phyloP scores from a whole-genome alignment of 306 rosid genomes.

The Corylus heterophylla region DNA sequence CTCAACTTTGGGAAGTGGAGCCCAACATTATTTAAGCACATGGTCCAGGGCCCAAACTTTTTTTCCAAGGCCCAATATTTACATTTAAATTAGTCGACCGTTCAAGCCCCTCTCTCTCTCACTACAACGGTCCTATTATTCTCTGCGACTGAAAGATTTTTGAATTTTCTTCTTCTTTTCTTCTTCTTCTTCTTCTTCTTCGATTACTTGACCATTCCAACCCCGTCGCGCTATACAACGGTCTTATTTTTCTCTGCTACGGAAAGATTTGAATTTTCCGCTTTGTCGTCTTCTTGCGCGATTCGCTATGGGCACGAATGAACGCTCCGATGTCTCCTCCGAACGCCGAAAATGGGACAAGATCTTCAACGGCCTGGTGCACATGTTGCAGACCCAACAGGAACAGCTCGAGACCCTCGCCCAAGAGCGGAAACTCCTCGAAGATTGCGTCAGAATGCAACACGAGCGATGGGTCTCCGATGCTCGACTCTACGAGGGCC shows the following conservation, averaged over 20 bases:
- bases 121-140: conserved; percentile 21
- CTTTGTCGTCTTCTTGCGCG: conserved; percentile 3
- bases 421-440: conserved; percentile 49
- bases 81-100: too few relatives aligned
- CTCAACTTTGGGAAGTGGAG: too few relatives aligned
- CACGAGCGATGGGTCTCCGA: conserved; percentile 63
- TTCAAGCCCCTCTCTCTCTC: not conserved
- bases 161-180: not conserved
- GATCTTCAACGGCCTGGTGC: conserved; percentile 49
- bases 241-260: conserved; percentile 8
- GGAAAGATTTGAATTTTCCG: conserved; percentile 10
- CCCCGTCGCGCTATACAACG: not conserved
- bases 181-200: not conserved
- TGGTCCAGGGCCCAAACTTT: too few relatives aligned
- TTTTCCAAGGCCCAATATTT: too few relatives aligned
- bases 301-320: conserved; percentile 40
- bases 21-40: too few relatives aligned
- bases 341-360: conserved; percentile 58
- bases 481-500: conserved; percentile 41
- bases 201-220: not conserved
- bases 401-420: conserved; percentile 61
- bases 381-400: conserved; percentile 57
- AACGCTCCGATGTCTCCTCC: conserved; percentile 27
- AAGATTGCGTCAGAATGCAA: conserved; percentile 54
- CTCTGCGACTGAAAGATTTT: not conserved